phyloP scores from a whole-genome alignment of 2,329 filamentous ascomycete genomes.

The Neophaeococcomyces mojaviensis region DNA sequence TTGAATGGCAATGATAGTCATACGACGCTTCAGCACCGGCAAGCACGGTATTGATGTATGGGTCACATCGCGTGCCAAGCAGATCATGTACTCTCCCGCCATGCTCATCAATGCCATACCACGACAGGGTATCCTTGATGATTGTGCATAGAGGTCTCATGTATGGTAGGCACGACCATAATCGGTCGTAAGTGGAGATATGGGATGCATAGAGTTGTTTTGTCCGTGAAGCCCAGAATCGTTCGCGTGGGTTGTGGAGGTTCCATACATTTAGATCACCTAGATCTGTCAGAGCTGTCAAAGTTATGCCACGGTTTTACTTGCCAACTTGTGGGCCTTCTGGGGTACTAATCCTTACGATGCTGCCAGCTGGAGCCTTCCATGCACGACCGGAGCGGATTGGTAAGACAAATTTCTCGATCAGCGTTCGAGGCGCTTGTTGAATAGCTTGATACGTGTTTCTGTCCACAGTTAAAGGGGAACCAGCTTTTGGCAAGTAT shows the following conservation, averaged over 20 bases:
- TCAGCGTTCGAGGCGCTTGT: constrained; percentile 12
- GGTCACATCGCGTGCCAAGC: constrained; percentile 74
- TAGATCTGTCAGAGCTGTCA: too few relatives aligned
- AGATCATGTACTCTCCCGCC: constrained; percentile 69
- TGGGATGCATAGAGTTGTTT: constrained; percentile 72
- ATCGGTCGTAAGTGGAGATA: constrained; percentile 60
- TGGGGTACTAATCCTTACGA: constrained; percentile 68
- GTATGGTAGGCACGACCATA: constrained; percentile 73
- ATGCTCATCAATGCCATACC: constrained; percentile 54
- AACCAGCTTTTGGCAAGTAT: constrained; percentile 21
- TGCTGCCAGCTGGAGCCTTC: constrained; percentile 58
- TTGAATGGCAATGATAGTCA: constrained; percentile 79
- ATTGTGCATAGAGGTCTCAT: constrained; percentile 69
- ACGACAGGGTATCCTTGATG: constrained; percentile 50
- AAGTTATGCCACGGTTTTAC: too few relatives aligned
- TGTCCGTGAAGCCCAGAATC: constrained; percentile 75
- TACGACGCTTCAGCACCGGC: constrained; percentile 54
- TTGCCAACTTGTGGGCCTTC: constrained; percentile 63
- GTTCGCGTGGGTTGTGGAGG: constrained; percentile 64
- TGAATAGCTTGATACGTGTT: constrained; percentile 22
- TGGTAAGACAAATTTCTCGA: constrained; percentile 54
- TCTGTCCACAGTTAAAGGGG: constrained; percentile 19
- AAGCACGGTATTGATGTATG: constrained; percentile 71
- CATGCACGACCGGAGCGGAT: constrained; percentile 69
- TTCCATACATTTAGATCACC: constrained; percentile 82